Evolutionary conservation across 495 filamentous ascomycete species (phyloP).

Genomic region (Pseudomonodictys pantanalensis): DNA sequence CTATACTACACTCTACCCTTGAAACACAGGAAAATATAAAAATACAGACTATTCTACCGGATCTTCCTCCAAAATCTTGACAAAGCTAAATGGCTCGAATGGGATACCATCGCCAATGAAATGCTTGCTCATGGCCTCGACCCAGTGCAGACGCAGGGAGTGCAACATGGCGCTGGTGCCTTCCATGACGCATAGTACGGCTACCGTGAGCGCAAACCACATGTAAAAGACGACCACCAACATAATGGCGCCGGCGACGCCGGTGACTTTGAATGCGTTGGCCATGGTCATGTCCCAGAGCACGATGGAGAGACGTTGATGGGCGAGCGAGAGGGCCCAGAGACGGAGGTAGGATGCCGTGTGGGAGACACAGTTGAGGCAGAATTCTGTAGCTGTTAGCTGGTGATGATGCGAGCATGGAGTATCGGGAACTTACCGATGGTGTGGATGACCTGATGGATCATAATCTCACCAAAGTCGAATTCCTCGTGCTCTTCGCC

Average conservation of each 20-base stretch:
- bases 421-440: conserved; percentile 71
- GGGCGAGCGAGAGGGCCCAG: conserved; percentile 94
- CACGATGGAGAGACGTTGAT: conserved; percentile 95
- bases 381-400: conserved; percentile 68
- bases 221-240: conserved; percentile 74
- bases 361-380: conserved; percentile 97
- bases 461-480: conserved; percentile 94
- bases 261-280: conserved; percentile 64
- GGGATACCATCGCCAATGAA: conserved; percentile 91
- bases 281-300: conserved; percentile 94
- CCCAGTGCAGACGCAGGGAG: conserved; percentile 93
- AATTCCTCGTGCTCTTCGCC: conserved; percentile 89
- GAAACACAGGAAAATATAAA: not conserved
- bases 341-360: conserved; percentile 98
- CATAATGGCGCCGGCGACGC: conserved; percentile 70
- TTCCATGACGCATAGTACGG: conserved; percentile 78
- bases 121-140: conserved; percentile 99
- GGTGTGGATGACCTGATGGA: conserved; percentile 98
- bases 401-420: not conserved
- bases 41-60: conserved; percentile 49
- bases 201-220: conserved; percentile 83
- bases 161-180: conserved; percentile 90
- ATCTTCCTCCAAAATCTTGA: conserved; percentile 81
- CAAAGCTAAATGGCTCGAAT: conserved; percentile 92
- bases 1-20: not conserved